phyloP scores from a whole-genome alignment of 1,284 basidiomycete species.

The Ganoderma resinaceum region DNA sequence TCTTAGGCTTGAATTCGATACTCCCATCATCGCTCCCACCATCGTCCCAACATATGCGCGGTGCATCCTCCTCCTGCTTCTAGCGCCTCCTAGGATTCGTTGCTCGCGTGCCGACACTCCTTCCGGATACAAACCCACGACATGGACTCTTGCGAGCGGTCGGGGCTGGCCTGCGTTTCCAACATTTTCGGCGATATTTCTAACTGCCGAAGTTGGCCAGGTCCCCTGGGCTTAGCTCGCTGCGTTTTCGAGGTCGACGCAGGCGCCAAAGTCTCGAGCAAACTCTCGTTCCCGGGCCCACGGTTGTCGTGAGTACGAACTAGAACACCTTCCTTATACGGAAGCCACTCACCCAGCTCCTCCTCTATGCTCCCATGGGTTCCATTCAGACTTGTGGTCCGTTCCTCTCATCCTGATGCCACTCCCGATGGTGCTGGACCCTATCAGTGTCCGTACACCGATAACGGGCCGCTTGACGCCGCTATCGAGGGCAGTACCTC shows the following conservation, averaged over 20 bases:
- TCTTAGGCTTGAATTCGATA: background rate
- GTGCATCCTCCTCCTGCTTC: constrained; percentile 8
- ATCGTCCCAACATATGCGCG: background rate
- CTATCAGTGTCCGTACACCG: constrained; percentile 17
- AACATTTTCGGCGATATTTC: constrained; percentile 13
- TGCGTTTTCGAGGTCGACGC: constrained; percentile 24
- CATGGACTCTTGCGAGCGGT: background rate
- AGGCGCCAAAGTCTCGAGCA: constrained; percentile 24
- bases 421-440: constrained; percentile 8
- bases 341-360: constrained; percentile 26
- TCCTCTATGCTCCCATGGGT: constrained; percentile 22
- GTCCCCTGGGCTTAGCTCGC: constrained; percentile 1
- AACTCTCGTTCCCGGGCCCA: constrained; percentile 17
- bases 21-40: constrained; percentile 10
- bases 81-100: constrained; percentile 1
- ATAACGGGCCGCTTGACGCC: constrained; percentile 29
- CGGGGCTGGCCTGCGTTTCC: background rate
- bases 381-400: constrained; percentile 15
- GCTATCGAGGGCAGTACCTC: constrained; percentile 7
- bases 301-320: constrained; percentile 26
- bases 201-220: constrained; percentile 17
- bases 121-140: background rate
- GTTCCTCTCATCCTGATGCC: constrained; percentile 13
- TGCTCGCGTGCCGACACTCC: background rate
- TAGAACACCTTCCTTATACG: constrained; percentile 17